phyloP scores from a whole-genome alignment of 2,329 filamentous ascomycete genomes.

The Paecilomyces variotii region DNA sequence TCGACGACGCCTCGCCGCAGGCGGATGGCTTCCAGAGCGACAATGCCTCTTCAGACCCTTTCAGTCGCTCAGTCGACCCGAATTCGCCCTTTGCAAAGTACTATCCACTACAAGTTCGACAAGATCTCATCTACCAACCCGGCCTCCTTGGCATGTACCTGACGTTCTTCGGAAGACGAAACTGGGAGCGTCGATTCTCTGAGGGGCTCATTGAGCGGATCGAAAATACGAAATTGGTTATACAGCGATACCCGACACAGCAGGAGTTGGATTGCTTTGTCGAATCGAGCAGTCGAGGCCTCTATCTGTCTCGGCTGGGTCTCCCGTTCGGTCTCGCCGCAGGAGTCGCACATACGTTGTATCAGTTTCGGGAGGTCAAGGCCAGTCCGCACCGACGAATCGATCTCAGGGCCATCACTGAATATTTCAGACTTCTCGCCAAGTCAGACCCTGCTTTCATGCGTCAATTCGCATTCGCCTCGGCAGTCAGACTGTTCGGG shows the following conservation, averaged over 20 bases:
- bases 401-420: neutral
- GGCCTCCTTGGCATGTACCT: conserved; percentile 20
- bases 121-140: conserved; percentile 16
- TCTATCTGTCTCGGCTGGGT: conserved; percentile 16
- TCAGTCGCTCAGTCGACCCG: neutral
- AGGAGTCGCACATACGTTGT: conserved; percentile 5
- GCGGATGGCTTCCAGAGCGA: conserved; percentile 2
- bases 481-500: conserved; percentile 11
- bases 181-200: conserved; percentile 12
- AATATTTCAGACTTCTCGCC: conserved; percentile 2
- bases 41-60: neutral
- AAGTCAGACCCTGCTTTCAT: conserved; percentile 4
- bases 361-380: neutral
- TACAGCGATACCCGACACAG: conserved; percentile 22
- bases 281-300: conserved; percentile 9
- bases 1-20: conserved; percentile 17
- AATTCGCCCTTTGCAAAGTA: conserved; percentile 9
- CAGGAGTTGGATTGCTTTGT: conserved; percentile 27
- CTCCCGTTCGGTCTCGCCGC: conserved; percentile 10
- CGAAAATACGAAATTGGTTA: conserved; percentile 12
- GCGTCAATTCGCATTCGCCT: neutral
- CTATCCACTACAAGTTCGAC: conserved; percentile 13
- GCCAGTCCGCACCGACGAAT: neutral
- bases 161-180: conserved; percentile 15
- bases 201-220: conserved; percentile 9